A percentile compares a stretch with the other conserved stretches of the same genome.
phyloP scores from a whole-genome alignment of 2,329 filamentous ascomycete genomes.

The Pyrenophora tritici-repentis region DNA sequence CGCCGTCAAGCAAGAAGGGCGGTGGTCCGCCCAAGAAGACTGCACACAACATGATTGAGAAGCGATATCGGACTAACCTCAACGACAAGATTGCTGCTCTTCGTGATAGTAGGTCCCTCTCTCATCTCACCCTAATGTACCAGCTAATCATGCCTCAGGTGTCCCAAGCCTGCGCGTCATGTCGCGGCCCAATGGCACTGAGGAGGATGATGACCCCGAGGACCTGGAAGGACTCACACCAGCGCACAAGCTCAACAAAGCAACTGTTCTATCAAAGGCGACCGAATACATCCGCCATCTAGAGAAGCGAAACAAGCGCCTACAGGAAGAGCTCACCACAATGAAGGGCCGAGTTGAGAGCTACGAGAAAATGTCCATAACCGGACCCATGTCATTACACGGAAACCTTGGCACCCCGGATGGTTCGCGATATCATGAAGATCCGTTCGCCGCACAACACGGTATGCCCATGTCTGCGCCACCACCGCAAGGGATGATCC shows the following conservation, averaged over 20 bases:
- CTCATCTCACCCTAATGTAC: not conserved
- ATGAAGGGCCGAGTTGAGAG: slow-evolving; percentile 74
- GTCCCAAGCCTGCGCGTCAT: slow-evolving; percentile 88
- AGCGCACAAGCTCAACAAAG: slow-evolving; percentile 95
- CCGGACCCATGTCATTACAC: slow-evolving; percentile 48
- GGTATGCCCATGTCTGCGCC: slow-evolving; percentile 36
- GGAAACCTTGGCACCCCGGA: slow-evolving; percentile 42
- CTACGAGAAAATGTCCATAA: slow-evolving; percentile 73
- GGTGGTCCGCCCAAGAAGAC: slow-evolving; percentile 76
- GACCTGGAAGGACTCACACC: slow-evolving; percentile 72
- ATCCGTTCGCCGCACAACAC: slow-evolving; percentile 40
- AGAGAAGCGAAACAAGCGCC: slow-evolving; percentile 83
- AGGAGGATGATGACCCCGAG: slow-evolving; percentile 80
- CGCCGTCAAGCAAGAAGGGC: slow-evolving; percentile 57
- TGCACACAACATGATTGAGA: slow-evolving; percentile 98
- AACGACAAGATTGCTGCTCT: slow-evolving; percentile 97
- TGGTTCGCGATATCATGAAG: slow-evolving; percentile 44
- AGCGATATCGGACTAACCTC: slow-evolving; percentile 91
- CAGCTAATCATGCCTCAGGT: slow-evolving; percentile 13
- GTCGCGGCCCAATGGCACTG: slow-evolving; percentile 63
- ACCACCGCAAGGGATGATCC: slow-evolving; percentile 49
- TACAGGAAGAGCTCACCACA: slow-evolving; percentile 78
- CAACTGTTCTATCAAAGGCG: slow-evolving; percentile 93
- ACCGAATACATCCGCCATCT: slow-evolving; percentile 95
- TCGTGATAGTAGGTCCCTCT: slow-evolving; percentile 66